These are phyloP conservation scores for Blepharisma stoltei DNA, from an alignment of 73 alveolate species.

Conservation along the genomic window DNA sequence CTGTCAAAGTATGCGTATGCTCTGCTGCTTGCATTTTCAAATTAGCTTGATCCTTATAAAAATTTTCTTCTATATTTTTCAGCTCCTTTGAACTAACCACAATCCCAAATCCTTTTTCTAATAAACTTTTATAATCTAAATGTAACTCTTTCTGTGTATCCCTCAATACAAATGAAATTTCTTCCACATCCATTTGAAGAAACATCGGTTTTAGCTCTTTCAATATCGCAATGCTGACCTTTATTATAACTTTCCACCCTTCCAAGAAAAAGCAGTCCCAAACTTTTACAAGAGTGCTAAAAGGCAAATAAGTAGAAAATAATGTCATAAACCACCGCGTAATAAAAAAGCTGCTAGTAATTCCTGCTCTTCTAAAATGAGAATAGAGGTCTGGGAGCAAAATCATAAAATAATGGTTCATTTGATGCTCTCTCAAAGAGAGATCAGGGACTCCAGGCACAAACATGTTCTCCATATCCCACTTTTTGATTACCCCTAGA, in stretches of 20 bases:
- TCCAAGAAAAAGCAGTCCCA: conserved; percentile 29
- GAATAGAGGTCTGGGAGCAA: conserved; percentile 15
- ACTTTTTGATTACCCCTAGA: conserved; percentile 23
- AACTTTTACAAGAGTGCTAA: neutral
- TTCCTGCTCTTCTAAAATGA: conserved; percentile 17
- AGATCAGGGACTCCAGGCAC: conserved; percentile 32
- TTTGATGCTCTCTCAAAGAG: neutral
- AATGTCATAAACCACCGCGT: conserved; percentile 24
- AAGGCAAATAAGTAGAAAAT: conserved; percentile 23
- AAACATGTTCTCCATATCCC: conserved; percentile 27
- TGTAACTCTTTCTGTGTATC: neutral
- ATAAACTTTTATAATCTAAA: neutral
- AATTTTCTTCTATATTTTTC: conserved; percentile 19
- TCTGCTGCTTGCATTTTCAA: conserved; percentile 4
- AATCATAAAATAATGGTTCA: neutral
- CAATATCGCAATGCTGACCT: conserved; percentile 15
- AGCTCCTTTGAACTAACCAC: neutral
- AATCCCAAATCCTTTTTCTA: neutral
- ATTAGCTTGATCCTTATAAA: conserved; percentile 17
- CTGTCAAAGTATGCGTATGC: conserved; percentile 11
- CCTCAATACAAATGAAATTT: neutral
- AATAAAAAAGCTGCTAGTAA: conserved; percentile 11
- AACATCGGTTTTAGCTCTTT: neutral
- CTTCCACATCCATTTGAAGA: conserved; percentile 12
- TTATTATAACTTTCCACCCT: conserved; percentile 24